Conservation (phyloP, 129 eudicot genomes). For the Solidago caesia region DNA sequence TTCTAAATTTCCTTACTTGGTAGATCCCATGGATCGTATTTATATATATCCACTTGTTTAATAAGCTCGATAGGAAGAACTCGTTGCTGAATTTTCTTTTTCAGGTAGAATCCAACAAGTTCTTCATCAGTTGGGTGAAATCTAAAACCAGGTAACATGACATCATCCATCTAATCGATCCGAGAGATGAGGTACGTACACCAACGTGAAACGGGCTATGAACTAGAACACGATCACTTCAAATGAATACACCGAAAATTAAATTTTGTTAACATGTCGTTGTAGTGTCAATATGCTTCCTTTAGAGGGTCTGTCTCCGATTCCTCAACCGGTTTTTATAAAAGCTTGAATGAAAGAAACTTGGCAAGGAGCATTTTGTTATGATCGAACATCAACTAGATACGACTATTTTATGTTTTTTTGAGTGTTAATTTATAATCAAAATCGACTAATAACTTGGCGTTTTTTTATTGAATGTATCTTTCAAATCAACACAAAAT, state of each 20-base stretch:
- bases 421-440: constrained; percentile 31
- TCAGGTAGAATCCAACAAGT: constrained; percentile 41
- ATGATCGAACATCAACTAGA: constrained; percentile 13
- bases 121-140: constrained; percentile 47
- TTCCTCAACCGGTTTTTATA: constrained; percentile 15
- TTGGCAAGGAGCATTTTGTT: constrained; percentile 19
- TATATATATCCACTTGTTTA: constrained; percentile 41
- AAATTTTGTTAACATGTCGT: constrained; percentile 8
- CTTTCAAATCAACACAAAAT: constrained; percentile 10
- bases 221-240: constrained; percentile 9
- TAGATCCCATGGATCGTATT: constrained; percentile 44
- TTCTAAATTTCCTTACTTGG: constrained; percentile 31
- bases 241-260: neutral
- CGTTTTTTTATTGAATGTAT: constrained; percentile 10
- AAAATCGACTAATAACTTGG: constrained; percentile 2
- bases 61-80: constrained; percentile 39
- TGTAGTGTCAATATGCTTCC: constrained; percentile 17
- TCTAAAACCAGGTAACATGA: constrained; percentile 46
- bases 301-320: constrained; percentile 15
- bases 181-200: neutral
- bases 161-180: constrained; percentile 30
- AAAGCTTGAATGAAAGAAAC: constrained; percentile 12
- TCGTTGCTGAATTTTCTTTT: constrained; percentile 36
- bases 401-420: constrained; percentile 27
- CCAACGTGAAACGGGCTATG: neutral